A percentile compares a stretch with the other conserved stretches of the same genome.
Evolutionary conservation across 2,329 filamentous ascomycete genomes (phyloP).

Genomic region (Sclerotinia trifoliorum): DNA sequence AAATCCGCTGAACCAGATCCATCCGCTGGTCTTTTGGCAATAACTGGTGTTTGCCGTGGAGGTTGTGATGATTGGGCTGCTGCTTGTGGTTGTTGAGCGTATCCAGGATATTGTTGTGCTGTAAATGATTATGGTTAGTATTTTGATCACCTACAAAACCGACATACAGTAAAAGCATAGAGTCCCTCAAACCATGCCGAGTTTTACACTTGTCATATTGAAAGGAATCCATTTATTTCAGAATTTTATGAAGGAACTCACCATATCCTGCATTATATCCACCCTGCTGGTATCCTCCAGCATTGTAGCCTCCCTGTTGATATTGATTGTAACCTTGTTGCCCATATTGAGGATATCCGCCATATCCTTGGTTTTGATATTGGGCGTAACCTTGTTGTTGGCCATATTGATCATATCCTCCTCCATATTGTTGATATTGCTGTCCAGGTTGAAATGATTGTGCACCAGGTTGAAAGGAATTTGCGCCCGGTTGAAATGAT

Average conservation of each 20-base stretch:
- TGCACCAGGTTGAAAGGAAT: conserved; percentile 72
- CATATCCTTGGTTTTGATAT: conserved; percentile 53
- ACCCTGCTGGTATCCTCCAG: conserved; percentile 38
- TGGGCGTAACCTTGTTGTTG: conserved; percentile 54
- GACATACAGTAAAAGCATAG: background rate
- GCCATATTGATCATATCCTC: conserved; percentile 54
- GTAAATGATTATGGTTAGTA: conserved; percentile 8
- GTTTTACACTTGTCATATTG: background rate
- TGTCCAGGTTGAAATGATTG: conserved; percentile 72
- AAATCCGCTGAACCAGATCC: conserved; percentile 47
- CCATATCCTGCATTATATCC: conserved; percentile 44
- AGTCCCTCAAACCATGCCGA: background rate
- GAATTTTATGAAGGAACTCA: conserved; percentile 28
- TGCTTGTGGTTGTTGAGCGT: conserved; percentile 52
- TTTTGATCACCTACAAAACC: background rate
- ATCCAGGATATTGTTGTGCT: conserved; percentile 53
- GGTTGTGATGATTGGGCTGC: conserved; percentile 43
- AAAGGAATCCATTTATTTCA: background rate
- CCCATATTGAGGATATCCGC: conserved; percentile 55
- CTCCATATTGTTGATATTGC: conserved; percentile 58
- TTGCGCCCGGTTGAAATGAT: conserved; percentile 65
- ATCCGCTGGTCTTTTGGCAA: conserved; percentile 61
- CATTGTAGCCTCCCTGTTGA: conserved; percentile 48
- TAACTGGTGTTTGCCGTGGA: conserved; percentile 54
- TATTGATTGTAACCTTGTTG: conserved; percentile 52